These are phyloP conservation scores for Aspergillus diversus DNA, from an alignment of 495 filamentous ascomycete genomes.

Conservation along the genomic window DNA sequence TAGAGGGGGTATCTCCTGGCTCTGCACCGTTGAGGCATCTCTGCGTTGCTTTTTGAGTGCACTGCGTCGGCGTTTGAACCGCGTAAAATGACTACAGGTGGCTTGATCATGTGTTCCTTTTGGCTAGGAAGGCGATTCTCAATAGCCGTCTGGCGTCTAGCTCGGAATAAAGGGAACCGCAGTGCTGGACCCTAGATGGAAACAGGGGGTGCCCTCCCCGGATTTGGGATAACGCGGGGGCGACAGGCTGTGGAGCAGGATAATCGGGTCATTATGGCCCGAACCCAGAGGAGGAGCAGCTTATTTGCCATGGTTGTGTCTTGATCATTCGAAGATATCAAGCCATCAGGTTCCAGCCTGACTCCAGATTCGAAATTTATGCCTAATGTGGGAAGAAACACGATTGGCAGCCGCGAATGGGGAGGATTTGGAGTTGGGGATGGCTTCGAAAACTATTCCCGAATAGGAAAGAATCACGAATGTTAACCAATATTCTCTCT, in stretches of 20 bases:
- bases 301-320: no score
- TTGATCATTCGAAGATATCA: no score
- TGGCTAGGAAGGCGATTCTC: not conserved
- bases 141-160: not conserved
- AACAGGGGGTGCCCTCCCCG: not conserved
- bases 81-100: not conserved
- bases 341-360: no score
- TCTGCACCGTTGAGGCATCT: not conserved
- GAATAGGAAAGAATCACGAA: not conserved
- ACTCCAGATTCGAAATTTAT: not conserved
- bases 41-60: not conserved
- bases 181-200: not conserved
- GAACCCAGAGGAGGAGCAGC: no score
- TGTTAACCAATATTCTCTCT: no score
- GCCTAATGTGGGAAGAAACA: constrained; percentile 3
- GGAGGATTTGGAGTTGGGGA: not conserved
- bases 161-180: not conserved
- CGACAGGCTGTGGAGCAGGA: no score
- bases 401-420: not conserved
- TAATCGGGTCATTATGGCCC: no score
- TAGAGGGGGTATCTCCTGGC: not conserved
- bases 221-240: not conserved
- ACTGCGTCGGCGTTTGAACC: not conserved
- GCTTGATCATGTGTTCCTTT: not conserved
- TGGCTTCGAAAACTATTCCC: not conserved